Evolutionary conservation across 2,329 filamentous ascomycete species (phyloP).

Genomic region (Aureobasidium subglaciale): DNA sequence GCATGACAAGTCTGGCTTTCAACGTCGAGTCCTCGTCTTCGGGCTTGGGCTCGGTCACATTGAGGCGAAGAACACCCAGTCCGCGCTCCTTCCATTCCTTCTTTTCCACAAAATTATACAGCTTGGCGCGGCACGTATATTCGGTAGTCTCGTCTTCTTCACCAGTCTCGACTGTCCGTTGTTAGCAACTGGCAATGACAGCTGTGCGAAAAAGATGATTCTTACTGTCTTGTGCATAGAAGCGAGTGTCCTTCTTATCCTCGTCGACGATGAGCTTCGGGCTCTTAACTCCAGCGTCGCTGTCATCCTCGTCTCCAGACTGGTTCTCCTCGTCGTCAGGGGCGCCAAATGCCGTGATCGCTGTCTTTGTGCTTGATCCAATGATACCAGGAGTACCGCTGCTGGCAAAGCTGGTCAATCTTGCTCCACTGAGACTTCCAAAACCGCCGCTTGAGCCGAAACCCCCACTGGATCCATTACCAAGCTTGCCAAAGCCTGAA

Average conservation of each 20-base stretch:
- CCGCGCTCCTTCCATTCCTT: constrained; percentile 87
- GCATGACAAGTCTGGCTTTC: constrained; percentile 72
- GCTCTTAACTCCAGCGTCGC: constrained; percentile 35
- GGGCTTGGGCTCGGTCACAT: constrained; percentile 55
- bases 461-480: constrained; percentile 35
- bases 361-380: constrained; percentile 46
- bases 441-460: constrained; percentile 31
- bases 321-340: constrained; percentile 53
- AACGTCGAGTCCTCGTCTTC: constrained; percentile 33
- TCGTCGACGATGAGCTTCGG: constrained; percentile 42
- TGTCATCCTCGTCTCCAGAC: constrained; percentile 45
- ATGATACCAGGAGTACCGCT: constrained; percentile 36
- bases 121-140: constrained; percentile 70
- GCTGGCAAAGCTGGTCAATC: constrained; percentile 61
- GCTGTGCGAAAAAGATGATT: constrained; percentile 9
- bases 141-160: constrained; percentile 75
- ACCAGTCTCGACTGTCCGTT: constrained; percentile 65
- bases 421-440: no score
- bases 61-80: constrained; percentile 75
- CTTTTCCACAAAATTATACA: constrained; percentile 64
- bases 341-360: constrained; percentile 68
- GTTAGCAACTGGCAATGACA: constrained; percentile 23
- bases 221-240: constrained; percentile 59
- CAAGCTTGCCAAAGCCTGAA: constrained; percentile 35
- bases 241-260: constrained; percentile 57